A percentile compares a stretch with the other conserved stretches of the same genome.
These are phyloP conservation scores for Sonneratia alba DNA, from an alignment of 345 rosid species.

Conservation along the genomic window DNA sequence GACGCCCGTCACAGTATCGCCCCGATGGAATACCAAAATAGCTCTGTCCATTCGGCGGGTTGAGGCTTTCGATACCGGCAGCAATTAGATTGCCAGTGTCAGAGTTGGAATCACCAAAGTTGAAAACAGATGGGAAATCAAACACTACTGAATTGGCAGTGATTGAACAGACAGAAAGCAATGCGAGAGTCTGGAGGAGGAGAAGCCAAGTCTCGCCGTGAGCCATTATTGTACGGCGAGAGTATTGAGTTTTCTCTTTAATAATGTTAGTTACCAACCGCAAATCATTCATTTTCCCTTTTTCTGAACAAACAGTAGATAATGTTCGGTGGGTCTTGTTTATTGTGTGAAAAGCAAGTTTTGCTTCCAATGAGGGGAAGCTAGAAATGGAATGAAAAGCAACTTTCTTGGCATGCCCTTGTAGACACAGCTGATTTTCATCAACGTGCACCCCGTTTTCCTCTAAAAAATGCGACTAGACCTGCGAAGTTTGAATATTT, in stretches of 20 bases:
- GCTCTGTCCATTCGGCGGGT: slow-evolving; percentile 56
- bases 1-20: slow-evolving; percentile 85
- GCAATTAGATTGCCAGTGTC: slow-evolving; percentile 74
- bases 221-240: slow-evolving; percentile 17
- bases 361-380: slow-evolving; percentile 10
- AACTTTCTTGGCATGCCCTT: neutral
- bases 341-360: slow-evolving; percentile 1
- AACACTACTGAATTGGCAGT: slow-evolving; percentile 32
- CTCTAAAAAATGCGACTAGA: neutral
- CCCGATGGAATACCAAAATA: slow-evolving; percentile 60
- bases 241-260: slow-evolving; percentile 12
- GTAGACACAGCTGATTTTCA: neutral
- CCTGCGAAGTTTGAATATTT: neutral
- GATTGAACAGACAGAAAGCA: slow-evolving; percentile 26
- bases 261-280: slow-evolving; percentile 18
- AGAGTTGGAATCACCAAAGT: slow-evolving; percentile 92
- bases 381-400: slow-evolving; percentile 6
- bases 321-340: neutral
- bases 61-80: slow-evolving; percentile 54
- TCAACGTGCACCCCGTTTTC: neutral
- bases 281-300: slow-evolving; percentile 2
- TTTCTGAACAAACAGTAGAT: neutral
- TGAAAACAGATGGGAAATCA: slow-evolving; percentile 60
- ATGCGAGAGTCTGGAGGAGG: slow-evolving; percentile 21
- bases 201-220: slow-evolving; percentile 16